These are phyloP conservation scores for Kodamaea ohmeri DNA, from an alignment of 1,139 yeast species.

Conservation along the genomic window DNA sequence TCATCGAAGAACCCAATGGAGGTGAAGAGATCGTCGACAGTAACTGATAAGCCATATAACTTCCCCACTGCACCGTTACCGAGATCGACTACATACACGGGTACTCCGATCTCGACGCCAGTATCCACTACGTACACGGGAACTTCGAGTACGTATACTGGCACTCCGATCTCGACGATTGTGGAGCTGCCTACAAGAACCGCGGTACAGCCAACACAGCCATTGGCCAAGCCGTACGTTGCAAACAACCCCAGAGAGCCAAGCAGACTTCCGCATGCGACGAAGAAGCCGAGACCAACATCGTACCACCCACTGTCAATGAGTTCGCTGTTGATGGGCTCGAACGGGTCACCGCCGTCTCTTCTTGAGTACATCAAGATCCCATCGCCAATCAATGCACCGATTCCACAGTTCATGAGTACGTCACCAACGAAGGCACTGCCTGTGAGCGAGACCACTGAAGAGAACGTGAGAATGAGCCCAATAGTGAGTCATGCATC, in stretches of 20 bases:
- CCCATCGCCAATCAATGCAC: slow-evolving; percentile 31
- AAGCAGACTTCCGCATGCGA: slow-evolving; percentile 38
- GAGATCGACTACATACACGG: slow-evolving; percentile 45
- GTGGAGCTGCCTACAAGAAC: slow-evolving; percentile 43
- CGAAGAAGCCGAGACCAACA: slow-evolving; percentile 72
- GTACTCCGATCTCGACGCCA: slow-evolving; percentile 41
- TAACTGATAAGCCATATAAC: slow-evolving; percentile 12
- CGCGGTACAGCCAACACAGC: slow-evolving; percentile 10
- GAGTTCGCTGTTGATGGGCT: slow-evolving; percentile 33
- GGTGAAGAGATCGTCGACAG: slow-evolving; percentile 17
- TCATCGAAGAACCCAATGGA: slow-evolving; percentile 21
- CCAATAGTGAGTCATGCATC: slow-evolving; percentile 14
- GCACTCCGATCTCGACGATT: slow-evolving; percentile 42
- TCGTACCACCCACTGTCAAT: slow-evolving; percentile 70
- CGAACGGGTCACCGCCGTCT: slow-evolving; percentile 16
- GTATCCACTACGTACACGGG: slow-evolving; percentile 47
- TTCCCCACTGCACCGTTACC: slow-evolving; percentile 26
- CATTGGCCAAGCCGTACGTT: slow-evolving; percentile 3
- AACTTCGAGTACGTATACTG: slow-evolving; percentile 43
- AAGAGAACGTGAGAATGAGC: slow-evolving; percentile 9
- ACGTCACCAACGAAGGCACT: slow-evolving; percentile 37
- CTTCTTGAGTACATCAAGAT: slow-evolving; percentile 33
- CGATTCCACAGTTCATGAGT: slow-evolving; percentile 37
- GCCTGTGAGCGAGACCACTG: slow-evolving; percentile 18
- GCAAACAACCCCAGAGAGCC: slow-evolving; percentile 7